Evolutionary conservation across 305 asterid species (phyloP), one percentile per base, ranked within the genome.

Genomic region (Ilex paraguariensis): DNA sequence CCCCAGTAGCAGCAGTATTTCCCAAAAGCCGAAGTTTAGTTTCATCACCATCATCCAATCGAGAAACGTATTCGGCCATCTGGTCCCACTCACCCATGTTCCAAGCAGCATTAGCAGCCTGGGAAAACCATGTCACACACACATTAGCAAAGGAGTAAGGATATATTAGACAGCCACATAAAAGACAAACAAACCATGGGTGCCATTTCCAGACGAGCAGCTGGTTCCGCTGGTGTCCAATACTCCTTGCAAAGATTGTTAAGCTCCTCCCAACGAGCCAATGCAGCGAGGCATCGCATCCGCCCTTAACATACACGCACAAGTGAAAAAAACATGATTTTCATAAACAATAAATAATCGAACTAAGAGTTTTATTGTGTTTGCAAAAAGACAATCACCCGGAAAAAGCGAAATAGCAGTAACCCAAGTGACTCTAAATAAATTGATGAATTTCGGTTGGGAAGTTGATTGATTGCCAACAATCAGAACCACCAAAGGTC

Each of bases 81-180:
- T 94, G 99, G 77, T 94, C 99, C 99, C 99, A 94, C 77, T 94
- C 99, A 59, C 98, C 96, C 99, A 94, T 94, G 93, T 94, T 88
- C 98, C 98, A 94, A 72, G 99, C 99, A 86, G 97, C 96, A 70
- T 3, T 66, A 60, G 99, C 97, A 83, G 98, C 99, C 99, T 94
- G 77, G 59, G 65, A 49, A 33, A 76, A 67, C 31, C 64, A 73
- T 46, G 62, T 68, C 57, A 65, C 15, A 31, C 15, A 31, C 31
- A 70, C 50, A 4, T 66, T 61, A 60, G 40, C 36, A 72, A 36
- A 64, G 53, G 54, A 73, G 15, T 17, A 61, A 57, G 57, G 21
- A 49, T 55, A 67, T 40, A 57, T 31, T 63, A 5, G 68, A 66
- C 64, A 64, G 50, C 17, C 14, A 31, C 40, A 5, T 17, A 13